Evolutionary conservation across 2,329 filamentous ascomycete species (phyloP), one percentile per base, ranked within the genome.

Genomic region (Neoscytalidium dimidiatum): DNA sequence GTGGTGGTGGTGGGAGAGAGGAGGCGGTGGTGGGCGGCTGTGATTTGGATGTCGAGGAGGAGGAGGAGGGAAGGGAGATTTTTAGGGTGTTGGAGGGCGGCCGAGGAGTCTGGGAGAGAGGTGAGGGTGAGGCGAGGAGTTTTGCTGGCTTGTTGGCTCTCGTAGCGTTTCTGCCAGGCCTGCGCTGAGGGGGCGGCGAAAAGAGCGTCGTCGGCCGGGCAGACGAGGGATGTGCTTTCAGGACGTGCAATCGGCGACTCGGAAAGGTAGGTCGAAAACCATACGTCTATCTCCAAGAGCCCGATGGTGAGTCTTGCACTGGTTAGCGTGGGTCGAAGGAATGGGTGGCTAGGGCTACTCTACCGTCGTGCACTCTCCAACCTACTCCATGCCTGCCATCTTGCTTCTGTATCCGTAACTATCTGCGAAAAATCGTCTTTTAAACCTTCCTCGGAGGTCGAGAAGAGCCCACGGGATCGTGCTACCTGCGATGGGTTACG

Each of bases 351-450:
- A 3, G 4, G 14, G 38, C n/a, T 11, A 75, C 13, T 68, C 56
- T 48, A 73, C 74, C 82, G 77, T 69, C 85, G 85, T 0, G 77
- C 77, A 52, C 81, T 84, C 71, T 85, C 83, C 7, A 85, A 77
- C 56, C 81, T 80, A 66, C 80, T 78, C 83, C 83, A 85, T 2
- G 81, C 80, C 68, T 81, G 83, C 83, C 83, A 85, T 68, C 78
- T 74, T 26, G 76, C 4, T 48, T 48, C 44, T 3, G 8, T 48
- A 11, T 26, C 19, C 9, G 14, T 9, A 3, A 11, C n/a, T 23
- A 11, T 26, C 5, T 14, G 3, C 44, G 8, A 48, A 26, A 3
- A 48, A 1, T 6, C 3, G 21, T 26, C 44, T 1, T 4, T 1
- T 4, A 21, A 9, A 9, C 26, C 44, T 1, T 26, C 3, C 4